A percentile compares a stretch with the other conserved stretches of the same genome.
Conservation (phyloP, 768 basidiomycete genomes). For the Leucosporidium scottii region DNA sequence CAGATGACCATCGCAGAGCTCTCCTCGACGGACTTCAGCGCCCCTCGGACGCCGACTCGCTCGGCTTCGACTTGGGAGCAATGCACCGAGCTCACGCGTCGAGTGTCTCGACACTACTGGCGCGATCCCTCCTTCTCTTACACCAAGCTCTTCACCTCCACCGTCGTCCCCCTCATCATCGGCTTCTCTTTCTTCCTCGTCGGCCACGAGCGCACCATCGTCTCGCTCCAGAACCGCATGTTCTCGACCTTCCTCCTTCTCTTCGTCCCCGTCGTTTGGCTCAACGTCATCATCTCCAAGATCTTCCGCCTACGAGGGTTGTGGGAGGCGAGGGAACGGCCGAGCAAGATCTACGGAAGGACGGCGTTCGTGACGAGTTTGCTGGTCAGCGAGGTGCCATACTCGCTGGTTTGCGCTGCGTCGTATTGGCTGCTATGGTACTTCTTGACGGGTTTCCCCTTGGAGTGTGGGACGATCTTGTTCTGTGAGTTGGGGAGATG, state of each 20-base stretch:
- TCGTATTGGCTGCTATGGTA: conserved; percentile 61
- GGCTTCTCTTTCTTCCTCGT: conserved; percentile 37
- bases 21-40: conserved; percentile 11
- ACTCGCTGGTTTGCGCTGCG: conserved; percentile 41
- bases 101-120: conserved; percentile 45
- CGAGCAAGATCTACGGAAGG: conserved; percentile 61
- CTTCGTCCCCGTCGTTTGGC: conserved; percentile 49
- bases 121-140: conserved; percentile 45
- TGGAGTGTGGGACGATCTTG: conserved; percentile 16
- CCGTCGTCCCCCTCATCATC: conserved; percentile 34
- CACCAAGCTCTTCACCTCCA: conserved; percentile 41
- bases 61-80: conserved; percentile 36
- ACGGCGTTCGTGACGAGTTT: conserved; percentile 37
- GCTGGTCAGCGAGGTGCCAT: conserved; percentile 30
- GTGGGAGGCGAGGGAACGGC: conserved; percentile 61
- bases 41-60: conserved; percentile 21
- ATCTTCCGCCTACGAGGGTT: conserved; percentile 55
- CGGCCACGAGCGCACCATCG: conserved; percentile 7
- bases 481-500: conserved; percentile 1
- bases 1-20: conserved; percentile 38
- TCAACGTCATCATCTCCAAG: conserved; percentile 52
- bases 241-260: conserved; percentile 37
- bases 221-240: conserved; percentile 19
- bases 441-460: conserved; percentile 34
- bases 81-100: conserved; percentile 32